Base-by-base conservation (phyloP, 176 grass and related monocot species). In the Elaeis guineensis region DNA sequence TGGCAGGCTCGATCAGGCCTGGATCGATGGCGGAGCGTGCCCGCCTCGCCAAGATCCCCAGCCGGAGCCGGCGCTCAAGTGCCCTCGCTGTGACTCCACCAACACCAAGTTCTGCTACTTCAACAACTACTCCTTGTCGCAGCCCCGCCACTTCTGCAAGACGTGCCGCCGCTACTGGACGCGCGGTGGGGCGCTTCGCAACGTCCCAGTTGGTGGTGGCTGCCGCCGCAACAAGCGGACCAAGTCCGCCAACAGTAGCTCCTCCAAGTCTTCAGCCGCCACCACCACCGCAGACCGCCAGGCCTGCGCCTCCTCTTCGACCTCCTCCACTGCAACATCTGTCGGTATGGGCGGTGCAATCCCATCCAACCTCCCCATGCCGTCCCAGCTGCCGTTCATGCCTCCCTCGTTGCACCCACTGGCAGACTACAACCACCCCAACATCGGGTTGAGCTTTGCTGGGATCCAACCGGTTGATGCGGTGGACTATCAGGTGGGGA, bases 91-190 rank as follows among this genome's bases (percentile, higher is more conserved):
- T n/a, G 91, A 90, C 59, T 96, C 91, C 28, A 69, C 78, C 67
- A 96, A 96, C 83, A 96, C 91, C 75, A 96, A 96, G 73, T 96
- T 96, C 59, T 96, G 91, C 73, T 96, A 96, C 78, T 96, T 81
- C 75, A 96, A 96, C 78, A 96, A 96, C 67, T 90, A 96, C 64
- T 90, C 83, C 62, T 64, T 87, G 55, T 75, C 93, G 56, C 93
- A 97, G 81, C 93, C 93, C 7, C 93, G 93, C 59, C 93, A 97
- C 66, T 97, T 91, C 74, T 97, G 93, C 74, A 97, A 89, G 78
- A 21, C 93, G 5, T 97, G 93, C 73, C 93, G 93, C 63, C 84
- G 93, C 49, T 97, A 97, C 77, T 97, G 93, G 93, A 97, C 93
- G 3, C 87, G 81, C 28, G 87, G 93, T n/a, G 87, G 92, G 22